phyloP scores from a whole-genome alignment of 75 land plant genomes.

The Pseudotsuga menziesii region DNA sequence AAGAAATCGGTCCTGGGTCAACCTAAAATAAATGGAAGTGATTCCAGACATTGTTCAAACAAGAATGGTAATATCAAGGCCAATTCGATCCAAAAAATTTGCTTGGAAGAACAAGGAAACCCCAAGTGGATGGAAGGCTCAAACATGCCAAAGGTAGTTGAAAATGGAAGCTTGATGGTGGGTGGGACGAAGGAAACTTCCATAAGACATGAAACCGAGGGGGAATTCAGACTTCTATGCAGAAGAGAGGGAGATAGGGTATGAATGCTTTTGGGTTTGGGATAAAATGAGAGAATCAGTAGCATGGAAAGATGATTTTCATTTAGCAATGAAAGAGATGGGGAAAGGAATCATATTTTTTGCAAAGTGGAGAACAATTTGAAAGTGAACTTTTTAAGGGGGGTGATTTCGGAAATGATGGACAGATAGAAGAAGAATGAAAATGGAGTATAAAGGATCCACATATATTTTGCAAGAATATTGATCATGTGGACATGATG shows the following conservation, averaged over 20 bases:
- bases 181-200: slow-evolving; percentile 34
- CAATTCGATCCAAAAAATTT: neutral
- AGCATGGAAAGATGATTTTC: slow-evolving; percentile 33
- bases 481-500: slow-evolving; percentile 47
- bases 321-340: slow-evolving; percentile 37
- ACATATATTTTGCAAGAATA: slow-evolving; percentile 18
- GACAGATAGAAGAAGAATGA: neutral
- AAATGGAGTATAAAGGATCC: slow-evolving; percentile 11
- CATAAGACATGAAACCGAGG: slow-evolving; percentile 59
- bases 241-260: slow-evolving; percentile 38
- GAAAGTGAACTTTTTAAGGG: slow-evolving; percentile 14
- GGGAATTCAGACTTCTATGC: slow-evolving; percentile 55
- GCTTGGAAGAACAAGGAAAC: slow-evolving; percentile 8
- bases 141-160: neutral
- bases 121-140: neutral
- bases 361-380: slow-evolving; percentile 26
- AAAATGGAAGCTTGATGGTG: slow-evolving; percentile 6
- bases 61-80: neutral
- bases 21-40: neutral
- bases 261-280: slow-evolving; percentile 28
- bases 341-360: slow-evolving; percentile 11
- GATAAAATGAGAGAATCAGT: slow-evolving; percentile 17
- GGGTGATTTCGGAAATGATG: neutral
- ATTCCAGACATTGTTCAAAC: neutral
- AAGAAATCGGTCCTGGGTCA: too few species aligned